phyloP scores from a whole-genome alignment of 2,329 filamentous ascomycete species.

The Ophiostoma tasmaniense region DNA sequence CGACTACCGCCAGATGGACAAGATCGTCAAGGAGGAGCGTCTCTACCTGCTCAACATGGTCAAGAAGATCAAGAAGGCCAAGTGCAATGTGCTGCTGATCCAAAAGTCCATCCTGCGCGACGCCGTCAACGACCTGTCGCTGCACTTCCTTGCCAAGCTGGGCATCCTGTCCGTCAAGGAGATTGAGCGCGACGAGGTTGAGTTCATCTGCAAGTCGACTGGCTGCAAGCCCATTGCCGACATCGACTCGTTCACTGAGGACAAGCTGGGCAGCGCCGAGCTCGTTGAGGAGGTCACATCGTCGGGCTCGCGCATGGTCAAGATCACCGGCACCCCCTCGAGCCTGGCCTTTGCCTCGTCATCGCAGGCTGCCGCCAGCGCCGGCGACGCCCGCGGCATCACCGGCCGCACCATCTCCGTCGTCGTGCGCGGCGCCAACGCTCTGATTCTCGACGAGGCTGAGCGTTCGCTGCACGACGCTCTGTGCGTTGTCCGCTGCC shows the following conservation, averaged over 20 bases:
- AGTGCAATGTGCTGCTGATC: constrained; percentile 96
- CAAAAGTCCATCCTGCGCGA: constrained; percentile 98
- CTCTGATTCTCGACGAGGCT: constrained; percentile 88
- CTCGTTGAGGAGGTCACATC: constrained; percentile 86
- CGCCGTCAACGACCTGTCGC: constrained; percentile 91
- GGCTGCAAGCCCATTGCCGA: constrained; percentile 99
- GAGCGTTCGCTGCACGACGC: constrained; percentile 96
- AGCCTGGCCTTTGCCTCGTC: constrained; percentile 10
- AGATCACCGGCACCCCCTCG: constrained; percentile 64
- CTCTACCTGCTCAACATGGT: constrained; percentile 97
- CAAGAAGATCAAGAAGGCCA: constrained; percentile 99
- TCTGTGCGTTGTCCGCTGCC: constrained; percentile 90
- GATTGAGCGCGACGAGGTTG: constrained; percentile 95
- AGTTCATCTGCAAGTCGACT: constrained; percentile 98
- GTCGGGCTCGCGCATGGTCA: constrained; percentile 84
- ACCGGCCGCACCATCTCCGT: constrained; percentile 84
- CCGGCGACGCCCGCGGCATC: constrained; percentile 10
- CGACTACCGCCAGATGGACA: constrained; percentile 99
- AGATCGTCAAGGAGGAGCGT: constrained; percentile 98
- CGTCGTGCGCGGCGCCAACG: constrained; percentile 89
- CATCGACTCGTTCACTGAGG: constrained; percentile 96
- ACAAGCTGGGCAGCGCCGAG: constrained; percentile 91
- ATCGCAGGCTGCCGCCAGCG: constrained; percentile 1
- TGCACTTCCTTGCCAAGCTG: constrained; percentile 95
- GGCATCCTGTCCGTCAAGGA: constrained; percentile 96